Base-by-base conservation (phyloP, 306 rosid genomes). In the Canavalia ensiformis region DNA sequence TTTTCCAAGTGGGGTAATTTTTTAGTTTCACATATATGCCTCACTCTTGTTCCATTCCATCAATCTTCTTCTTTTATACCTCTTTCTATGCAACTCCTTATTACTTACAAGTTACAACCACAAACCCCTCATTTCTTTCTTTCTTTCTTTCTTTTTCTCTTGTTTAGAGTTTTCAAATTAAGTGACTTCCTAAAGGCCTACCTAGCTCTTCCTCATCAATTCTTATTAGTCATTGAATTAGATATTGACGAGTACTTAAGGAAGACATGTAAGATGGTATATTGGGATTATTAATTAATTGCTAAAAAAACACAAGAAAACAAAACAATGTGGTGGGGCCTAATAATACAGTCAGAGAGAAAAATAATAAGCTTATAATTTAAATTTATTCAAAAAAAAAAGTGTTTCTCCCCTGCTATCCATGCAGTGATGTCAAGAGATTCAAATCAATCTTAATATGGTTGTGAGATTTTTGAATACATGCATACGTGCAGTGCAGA, bases 1-100 rank as follows among this genome's bases (percentile, higher is more conserved):
- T 57, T 75, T 68, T 49, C 31, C 51, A 68, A 59, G 49, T 29
- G 25, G 75, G 78, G 78, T 77, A 52, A 76, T 42, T 77, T 68
- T 70, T 0, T 29, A 9, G 51, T 82, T 82, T 69, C 73, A 76
- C 59, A 12, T 59, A 12, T 41, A 49, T 33, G 11, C 47, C 54
- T 64, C 11, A 66, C 54, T 66, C 29, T 68, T 25, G 52, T 52
- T 33, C 28, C 3, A 31, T 73, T 58, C 0, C 9, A 64, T 64
- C 37, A 4, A 74, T 5, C 64, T 57, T 79, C 28, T 52, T 37
- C 25, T 18, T 18, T 18, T 18, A 18, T 49, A 64, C 49, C 73
- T 76, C 52, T 28, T 49, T 35, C 8, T 41, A 41, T 37, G 11
- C 69, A 35, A n/a, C 33, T 41, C 71, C 35, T 39, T 4, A 44